Evolutionary conservation across 257 asterid species (phyloP).

Genomic region (Solanum virginianum): DNA sequence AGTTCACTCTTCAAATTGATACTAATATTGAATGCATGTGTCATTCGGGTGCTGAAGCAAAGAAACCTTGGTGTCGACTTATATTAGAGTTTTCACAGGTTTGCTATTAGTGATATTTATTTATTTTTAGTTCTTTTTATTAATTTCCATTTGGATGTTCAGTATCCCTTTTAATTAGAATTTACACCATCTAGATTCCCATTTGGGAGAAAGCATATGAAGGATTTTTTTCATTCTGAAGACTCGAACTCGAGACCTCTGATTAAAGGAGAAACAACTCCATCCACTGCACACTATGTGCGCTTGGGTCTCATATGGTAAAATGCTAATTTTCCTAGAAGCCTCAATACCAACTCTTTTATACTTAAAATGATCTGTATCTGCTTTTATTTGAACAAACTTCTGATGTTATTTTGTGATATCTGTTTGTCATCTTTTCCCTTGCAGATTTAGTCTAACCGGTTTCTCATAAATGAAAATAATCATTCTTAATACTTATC

Average conservation of each 20-base stretch:
- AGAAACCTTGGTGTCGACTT: neutral
- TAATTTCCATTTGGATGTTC: too few relatives aligned
- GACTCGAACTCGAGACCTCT: too few relatives aligned
- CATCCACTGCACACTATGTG: neutral
- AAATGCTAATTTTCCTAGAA: neutral
- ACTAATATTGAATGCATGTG: too few relatives aligned
- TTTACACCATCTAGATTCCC: too few relatives aligned
- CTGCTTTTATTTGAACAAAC: neutral
- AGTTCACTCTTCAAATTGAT: too few relatives aligned
- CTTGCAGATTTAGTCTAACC: neutral
- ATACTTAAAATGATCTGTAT: neutral
- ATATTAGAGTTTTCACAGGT: slow-evolving; percentile 11
- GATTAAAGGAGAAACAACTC: accelerated
- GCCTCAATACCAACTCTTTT: neutral
- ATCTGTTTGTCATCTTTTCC: neutral
- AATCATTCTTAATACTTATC: neutral
- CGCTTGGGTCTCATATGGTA: slow-evolving; percentile 17
- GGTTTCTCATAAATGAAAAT: neutral
- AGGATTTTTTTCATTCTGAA: neutral
- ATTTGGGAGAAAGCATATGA: too few relatives aligned
- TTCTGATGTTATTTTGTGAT: neutral
- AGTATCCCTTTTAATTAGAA: too few relatives aligned
- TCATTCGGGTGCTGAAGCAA: neutral
- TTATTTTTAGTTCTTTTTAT: neutral
- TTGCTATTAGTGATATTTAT: neutral